phyloP scores from a whole-genome alignment of 495 filamentous ascomycete species.

The Evansstolkia leycettana region DNA sequence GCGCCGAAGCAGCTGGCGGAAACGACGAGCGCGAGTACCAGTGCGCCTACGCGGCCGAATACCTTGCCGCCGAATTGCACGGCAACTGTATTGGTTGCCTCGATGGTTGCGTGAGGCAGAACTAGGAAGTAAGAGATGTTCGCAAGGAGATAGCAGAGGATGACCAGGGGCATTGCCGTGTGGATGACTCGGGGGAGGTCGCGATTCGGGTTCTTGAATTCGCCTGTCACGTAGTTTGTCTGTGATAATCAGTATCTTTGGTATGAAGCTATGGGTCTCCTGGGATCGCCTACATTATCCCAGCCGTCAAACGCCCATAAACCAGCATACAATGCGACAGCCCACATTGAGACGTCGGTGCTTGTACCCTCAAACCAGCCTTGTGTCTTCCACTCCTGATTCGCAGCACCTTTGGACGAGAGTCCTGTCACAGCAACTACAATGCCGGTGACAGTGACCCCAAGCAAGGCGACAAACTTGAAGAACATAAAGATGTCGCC shows the following conservation, averaged over 20 bases:
- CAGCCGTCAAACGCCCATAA: slow-evolving; percentile 98
- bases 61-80: slow-evolving; percentile 87
- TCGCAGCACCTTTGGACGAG: slow-evolving; percentile 62
- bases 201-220: slow-evolving; percentile 82
- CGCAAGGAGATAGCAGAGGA: slow-evolving; percentile 76
- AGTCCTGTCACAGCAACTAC: slow-evolving; percentile 81
- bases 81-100: slow-evolving; percentile 80
- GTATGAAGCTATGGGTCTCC: background rate
- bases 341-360: slow-evolving; percentile 68
- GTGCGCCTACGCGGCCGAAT: slow-evolving; percentile 69
- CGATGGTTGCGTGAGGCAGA: slow-evolving; percentile 67
- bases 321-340: slow-evolving; percentile 87
- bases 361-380: slow-evolving; percentile 86
- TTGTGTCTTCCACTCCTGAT: slow-evolving; percentile 71
- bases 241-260: slow-evolving; percentile 21
- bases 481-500: slow-evolving; percentile 92
- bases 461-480: slow-evolving; percentile 83
- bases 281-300: slow-evolving; percentile 73
- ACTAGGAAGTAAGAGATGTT: slow-evolving; percentile 93
- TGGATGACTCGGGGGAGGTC: slow-evolving; percentile 94
- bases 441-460: slow-evolving; percentile 77
- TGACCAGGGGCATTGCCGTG: slow-evolving; percentile 92
- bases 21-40: slow-evolving; percentile 82
- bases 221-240: slow-evolving; percentile 95
- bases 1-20: slow-evolving; percentile 82